phyloP scores from a whole-genome alignment of 2,329 filamentous ascomycete species.

The Lasiodiplodia theobromae region DNA sequence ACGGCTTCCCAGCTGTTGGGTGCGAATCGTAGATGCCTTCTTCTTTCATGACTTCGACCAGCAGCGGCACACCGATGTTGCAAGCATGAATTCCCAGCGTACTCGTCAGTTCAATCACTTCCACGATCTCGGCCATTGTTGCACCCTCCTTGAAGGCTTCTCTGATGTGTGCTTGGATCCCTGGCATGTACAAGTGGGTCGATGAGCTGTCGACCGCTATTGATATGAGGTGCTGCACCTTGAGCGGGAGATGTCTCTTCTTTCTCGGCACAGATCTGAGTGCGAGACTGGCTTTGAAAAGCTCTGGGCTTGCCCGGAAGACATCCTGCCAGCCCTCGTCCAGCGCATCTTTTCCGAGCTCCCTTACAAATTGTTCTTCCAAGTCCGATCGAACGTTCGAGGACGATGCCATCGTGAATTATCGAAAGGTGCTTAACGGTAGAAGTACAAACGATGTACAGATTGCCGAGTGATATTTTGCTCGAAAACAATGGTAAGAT shows the following conservation, averaged over 20 bases:
- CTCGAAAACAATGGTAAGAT: not conserved
- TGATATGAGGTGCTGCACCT: slow-evolving; percentile 53
- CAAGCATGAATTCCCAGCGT: slow-evolving; percentile 58
- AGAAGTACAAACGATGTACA: not conserved
- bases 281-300: slow-evolving; percentile 41
- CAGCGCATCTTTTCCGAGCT: slow-evolving; percentile 37
- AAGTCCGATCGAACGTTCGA: not conserved
- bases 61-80: slow-evolving; percentile 55
- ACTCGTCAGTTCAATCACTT: slow-evolving; percentile 53
- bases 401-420: not conserved
- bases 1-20: slow-evolving; percentile 32
- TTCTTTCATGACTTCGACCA: slow-evolving; percentile 57
- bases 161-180: slow-evolving; percentile 51
- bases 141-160: slow-evolving; percentile 52
- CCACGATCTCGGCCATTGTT: slow-evolving; percentile 52
- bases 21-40: slow-evolving; percentile 43
- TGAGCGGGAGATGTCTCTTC: slow-evolving; percentile 47
- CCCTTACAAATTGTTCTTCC: slow-evolving; percentile 35
- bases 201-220: slow-evolving; percentile 53
- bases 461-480: not conserved
- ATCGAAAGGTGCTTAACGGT: not conserved
- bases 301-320: slow-evolving; percentile 39
- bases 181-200: slow-evolving; percentile 55
- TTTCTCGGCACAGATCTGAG: slow-evolving; percentile 40
- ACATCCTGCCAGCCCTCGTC: slow-evolving; percentile 41